These are phyloP conservation scores for Brassica carinata DNA, from an alignment of 345 rosid species.

Conservation along the genomic window DNA sequence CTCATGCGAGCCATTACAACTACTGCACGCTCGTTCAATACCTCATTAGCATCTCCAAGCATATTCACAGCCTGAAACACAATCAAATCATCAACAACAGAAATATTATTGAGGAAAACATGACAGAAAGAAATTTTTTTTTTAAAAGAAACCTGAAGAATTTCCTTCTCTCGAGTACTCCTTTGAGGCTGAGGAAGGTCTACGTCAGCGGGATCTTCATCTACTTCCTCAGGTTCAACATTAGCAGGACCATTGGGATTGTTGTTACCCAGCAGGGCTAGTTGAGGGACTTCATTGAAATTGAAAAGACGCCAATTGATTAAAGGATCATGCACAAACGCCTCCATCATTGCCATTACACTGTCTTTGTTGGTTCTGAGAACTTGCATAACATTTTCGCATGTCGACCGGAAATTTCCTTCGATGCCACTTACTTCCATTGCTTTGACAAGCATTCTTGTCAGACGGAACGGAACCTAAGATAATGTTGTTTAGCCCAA, in stretches of 20 bases:
- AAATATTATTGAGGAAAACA: background rate
- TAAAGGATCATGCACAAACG: conserved; percentile 98
- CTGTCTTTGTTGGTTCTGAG: conserved; percentile 87
- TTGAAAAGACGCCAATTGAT: conserved; percentile 98
- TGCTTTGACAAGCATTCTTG: conserved; percentile 99
- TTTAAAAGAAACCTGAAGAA: conserved; percentile 69
- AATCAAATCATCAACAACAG: background rate
- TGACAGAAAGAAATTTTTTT: background rate
- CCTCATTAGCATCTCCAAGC: conserved; percentile 97
- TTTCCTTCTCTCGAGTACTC: conserved; percentile 89
- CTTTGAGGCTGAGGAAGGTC: conserved; percentile 93
- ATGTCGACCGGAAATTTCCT: conserved; percentile 89
- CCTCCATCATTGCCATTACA: conserved; percentile 99
- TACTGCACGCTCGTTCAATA: conserved; percentile 89
- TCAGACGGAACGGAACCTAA: conserved; percentile 97
- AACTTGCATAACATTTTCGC: conserved; percentile 98
- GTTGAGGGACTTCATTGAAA: conserved; percentile 94
- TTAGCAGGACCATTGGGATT: conserved; percentile 57
- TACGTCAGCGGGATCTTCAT: conserved; percentile 58
- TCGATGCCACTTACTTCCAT: conserved; percentile 99
- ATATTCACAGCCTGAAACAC: conserved; percentile 79
- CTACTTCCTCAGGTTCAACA: conserved; percentile 51
- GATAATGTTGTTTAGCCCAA: conserved; percentile 2
- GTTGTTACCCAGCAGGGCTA: conserved; percentile 64
- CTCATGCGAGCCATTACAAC: conserved; percentile 96